Evolutionary conservation across 371 early-diverging fungal genomes (phyloP).

Genomic region (Mucor racemosus): DNA sequence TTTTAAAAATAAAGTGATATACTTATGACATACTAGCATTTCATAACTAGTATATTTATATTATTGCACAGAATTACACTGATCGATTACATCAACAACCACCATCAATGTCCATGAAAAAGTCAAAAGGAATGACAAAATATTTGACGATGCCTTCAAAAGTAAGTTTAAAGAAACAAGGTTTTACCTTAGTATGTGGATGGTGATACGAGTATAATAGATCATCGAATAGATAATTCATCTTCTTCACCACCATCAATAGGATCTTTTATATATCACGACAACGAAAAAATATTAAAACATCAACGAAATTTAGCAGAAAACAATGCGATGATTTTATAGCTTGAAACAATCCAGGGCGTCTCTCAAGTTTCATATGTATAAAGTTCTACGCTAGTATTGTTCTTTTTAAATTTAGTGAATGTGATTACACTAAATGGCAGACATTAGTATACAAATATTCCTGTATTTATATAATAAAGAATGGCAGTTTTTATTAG

Average conservation of each 20-base stretch:
- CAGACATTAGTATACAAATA: neutral
- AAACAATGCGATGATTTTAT: neutral
- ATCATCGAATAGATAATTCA: neutral
- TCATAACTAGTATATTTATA: neutral
- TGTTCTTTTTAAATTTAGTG: no score
- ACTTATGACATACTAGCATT: neutral
- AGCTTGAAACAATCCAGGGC: neutral
- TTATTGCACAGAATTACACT: neutral
- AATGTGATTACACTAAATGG: neutral
- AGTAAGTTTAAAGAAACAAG: neutral
- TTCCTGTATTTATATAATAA: neutral
- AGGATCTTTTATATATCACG: neutral
- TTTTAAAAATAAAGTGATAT: no score
- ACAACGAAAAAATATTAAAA: neutral
- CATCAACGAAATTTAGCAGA: neutral
- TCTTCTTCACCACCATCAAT: neutral
- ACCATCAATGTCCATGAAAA: slow-evolving; percentile 1
- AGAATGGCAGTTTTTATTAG: slow-evolving; percentile 6
- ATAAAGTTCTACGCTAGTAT: neutral
- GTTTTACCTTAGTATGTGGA: slow-evolving; percentile 5
- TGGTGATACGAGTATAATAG: slow-evolving; percentile 8
- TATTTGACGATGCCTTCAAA: slow-evolving; percentile 2
- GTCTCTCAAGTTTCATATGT: neutral
- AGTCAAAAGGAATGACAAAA: neutral
- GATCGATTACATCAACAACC: neutral